Conservation (phyloP, 495 filamentous ascomycete genomes). For the Penicillium chermesinum region DNA sequence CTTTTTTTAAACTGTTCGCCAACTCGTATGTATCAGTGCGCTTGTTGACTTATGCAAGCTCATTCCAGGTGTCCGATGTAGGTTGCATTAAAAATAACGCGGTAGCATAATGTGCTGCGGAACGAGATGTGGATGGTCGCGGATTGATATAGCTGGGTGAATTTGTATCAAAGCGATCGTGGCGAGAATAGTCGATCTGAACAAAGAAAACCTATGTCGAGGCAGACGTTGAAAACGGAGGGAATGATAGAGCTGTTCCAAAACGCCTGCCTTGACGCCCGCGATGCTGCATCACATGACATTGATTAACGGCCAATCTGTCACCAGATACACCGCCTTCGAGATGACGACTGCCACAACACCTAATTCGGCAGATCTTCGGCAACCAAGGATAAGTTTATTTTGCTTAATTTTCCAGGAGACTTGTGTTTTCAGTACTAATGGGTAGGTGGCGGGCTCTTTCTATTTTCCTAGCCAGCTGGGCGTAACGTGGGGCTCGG, state of each 20-base stretch:
- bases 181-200: not conserved
- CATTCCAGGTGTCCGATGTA: constrained; percentile 15
- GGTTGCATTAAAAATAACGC: constrained; percentile 16
- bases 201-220: not conserved
- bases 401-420: not conserved
- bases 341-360: not conserved
- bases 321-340: not conserved
- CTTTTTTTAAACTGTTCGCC: constrained; percentile 6
- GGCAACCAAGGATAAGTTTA: not conserved
- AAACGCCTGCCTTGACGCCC: constrained; percentile 2
- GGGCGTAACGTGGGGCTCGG: too few species aligned
- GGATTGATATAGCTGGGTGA: not conserved
- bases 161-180: not conserved
- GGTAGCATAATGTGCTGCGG: constrained; percentile 15
- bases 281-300: constrained; percentile 16
- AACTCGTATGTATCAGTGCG: constrained; percentile 3
- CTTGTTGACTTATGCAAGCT: constrained; percentile 14
- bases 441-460: too few species aligned
- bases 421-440: too few species aligned
- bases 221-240: not conserved
- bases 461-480: too few species aligned
- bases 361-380: not conserved
- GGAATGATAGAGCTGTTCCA: not conserved
- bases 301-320: not conserved
- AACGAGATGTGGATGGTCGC: constrained; percentile 1